These are phyloP conservation scores for Chenopodium quinoa DNA, from an alignment of 148 eudicot genomes.

Conservation along the genomic window DNA sequence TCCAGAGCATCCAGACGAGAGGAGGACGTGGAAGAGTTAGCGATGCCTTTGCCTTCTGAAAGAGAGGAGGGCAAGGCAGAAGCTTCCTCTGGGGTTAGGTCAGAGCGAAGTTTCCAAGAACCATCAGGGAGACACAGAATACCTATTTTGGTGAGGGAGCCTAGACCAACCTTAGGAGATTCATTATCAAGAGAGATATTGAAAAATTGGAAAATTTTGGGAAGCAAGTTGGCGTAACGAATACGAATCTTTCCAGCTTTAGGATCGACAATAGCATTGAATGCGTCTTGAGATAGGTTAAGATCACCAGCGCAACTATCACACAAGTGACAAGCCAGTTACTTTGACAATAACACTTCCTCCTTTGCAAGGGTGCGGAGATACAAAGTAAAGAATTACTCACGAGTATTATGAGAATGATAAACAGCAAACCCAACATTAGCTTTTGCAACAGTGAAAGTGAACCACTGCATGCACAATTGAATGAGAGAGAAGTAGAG, in stretches of 20 bases:
- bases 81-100: too few species aligned
- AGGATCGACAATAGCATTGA: constrained; percentile 8
- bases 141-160: too few species aligned
- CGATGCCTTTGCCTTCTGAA: too few species aligned
- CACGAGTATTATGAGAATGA: constrained; percentile 3
- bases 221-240: constrained; percentile 14
- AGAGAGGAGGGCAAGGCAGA: too few species aligned
- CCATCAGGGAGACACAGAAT: too few species aligned
- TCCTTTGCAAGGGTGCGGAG: constrained; percentile 20
- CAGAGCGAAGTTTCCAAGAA: too few species aligned
- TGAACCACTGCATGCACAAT: not conserved
- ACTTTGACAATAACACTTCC: constrained; percentile 10
- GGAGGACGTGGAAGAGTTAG: too few species aligned
- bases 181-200: not conserved
- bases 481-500: too few species aligned
- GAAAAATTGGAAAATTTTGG: too few species aligned
- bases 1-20: too few species aligned
- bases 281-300: constrained; percentile 23
- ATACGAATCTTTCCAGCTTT: constrained; percentile 16
- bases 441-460: constrained; percentile 10
- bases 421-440: constrained; percentile 11
- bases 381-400: not conserved
- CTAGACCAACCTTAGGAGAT: too few species aligned
- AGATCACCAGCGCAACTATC: constrained; percentile 18
- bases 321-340: constrained; percentile 8